These are phyloP conservation scores for Sanghuangporus baumii DNA, from an alignment of 1,284 basidiomycete genomes.

Conservation along the genomic window DNA sequence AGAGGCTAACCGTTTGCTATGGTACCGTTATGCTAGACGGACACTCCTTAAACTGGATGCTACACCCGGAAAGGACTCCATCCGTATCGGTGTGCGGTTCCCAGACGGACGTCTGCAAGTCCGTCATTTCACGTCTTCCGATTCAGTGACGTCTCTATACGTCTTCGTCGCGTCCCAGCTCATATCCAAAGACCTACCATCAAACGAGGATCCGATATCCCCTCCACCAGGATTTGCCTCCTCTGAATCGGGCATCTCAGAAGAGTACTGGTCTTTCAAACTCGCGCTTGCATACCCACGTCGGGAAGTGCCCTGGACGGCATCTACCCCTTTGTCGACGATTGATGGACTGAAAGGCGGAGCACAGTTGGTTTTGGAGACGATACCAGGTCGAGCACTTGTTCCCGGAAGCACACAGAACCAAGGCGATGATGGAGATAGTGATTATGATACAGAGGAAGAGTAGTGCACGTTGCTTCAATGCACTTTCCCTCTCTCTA, in stretches of 20 bases:
- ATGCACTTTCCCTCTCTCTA: not conserved
- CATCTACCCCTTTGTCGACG: slow-evolving; percentile 38
- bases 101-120: slow-evolving; percentile 60
- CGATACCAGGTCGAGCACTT: slow-evolving; percentile 25
- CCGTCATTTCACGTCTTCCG: slow-evolving; percentile 45
- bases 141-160: slow-evolving; percentile 59
- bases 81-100: slow-evolving; percentile 64
- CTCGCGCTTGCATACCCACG: slow-evolving; percentile 69
- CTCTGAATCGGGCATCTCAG: slow-evolving; percentile 37
- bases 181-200: slow-evolving; percentile 32
- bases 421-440: slow-evolving; percentile 31
- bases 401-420: slow-evolving; percentile 20
- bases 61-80: slow-evolving; percentile 26
- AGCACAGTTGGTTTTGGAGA: slow-evolving; percentile 70
- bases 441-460: slow-evolving; percentile 58
- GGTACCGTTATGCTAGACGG: slow-evolving; percentile 35
- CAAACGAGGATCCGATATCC: slow-evolving; percentile 37
- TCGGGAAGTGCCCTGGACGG: slow-evolving; percentile 51
- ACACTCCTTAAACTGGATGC: slow-evolving; percentile 17
- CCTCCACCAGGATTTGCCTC: slow-evolving; percentile 28
- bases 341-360: slow-evolving; percentile 54
- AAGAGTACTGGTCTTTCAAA: slow-evolving; percentile 68
- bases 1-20: slow-evolving; percentile 35
- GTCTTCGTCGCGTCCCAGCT: slow-evolving; percentile 59
- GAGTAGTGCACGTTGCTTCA: slow-evolving; percentile 28